Conservation (phyloP, 31 red algal species). For the Pterothamnion heteromorphum region DNA sequence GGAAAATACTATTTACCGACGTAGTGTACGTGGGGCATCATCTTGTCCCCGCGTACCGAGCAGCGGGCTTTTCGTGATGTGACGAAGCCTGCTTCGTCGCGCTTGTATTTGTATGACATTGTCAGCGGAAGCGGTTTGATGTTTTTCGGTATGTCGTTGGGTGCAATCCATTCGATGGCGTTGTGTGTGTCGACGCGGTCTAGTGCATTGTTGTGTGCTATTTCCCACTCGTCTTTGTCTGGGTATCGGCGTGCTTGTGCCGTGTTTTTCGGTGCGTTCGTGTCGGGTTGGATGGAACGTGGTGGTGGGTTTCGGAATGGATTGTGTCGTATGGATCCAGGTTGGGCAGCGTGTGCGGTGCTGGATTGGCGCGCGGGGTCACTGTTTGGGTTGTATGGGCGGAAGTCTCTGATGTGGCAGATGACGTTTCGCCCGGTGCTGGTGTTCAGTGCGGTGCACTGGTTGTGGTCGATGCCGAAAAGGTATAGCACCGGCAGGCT, state of each 20-base stretch:
- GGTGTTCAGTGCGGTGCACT: not conserved
- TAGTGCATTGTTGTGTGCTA: slow-evolving; percentile 31
- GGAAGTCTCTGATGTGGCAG: slow-evolving; percentile 15
- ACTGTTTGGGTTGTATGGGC: not conserved
- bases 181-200: slow-evolving; percentile 31
- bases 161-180: slow-evolving; percentile 16
- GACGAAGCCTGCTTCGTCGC: too few relatives aligned
- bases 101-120: too few relatives aligned
- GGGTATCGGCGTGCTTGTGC: slow-evolving; percentile 14
- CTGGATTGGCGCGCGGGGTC: too few relatives aligned
- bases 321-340: too few relatives aligned
- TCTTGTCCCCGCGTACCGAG: slow-evolving; percentile 2
- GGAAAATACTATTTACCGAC: too few relatives aligned
- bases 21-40: slow-evolving; percentile 36
- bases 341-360: too few relatives aligned
- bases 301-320: not conserved
- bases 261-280: not conserved
- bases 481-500: not conserved
- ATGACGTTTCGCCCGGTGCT: not conserved
- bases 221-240: not conserved
- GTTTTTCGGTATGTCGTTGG: not conserved
- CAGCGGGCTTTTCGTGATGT: not conserved
- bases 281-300: not conserved
- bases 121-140: too few relatives aligned
- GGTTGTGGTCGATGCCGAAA: not conserved